Evolutionary conservation across 306 rosid genomes (phyloP).

Genomic region (Corylus heterophylla): DNA sequence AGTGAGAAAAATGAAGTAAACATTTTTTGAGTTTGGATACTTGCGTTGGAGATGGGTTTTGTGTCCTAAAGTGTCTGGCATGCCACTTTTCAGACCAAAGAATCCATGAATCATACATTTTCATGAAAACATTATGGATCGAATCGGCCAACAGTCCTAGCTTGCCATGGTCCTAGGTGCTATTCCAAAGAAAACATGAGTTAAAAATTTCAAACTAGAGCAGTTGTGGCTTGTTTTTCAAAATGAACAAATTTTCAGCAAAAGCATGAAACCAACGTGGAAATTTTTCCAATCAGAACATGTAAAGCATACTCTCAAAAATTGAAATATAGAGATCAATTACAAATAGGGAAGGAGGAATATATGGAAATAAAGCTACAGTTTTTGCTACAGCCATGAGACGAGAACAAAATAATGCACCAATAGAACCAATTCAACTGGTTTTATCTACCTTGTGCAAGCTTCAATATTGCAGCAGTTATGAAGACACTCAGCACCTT

Average conservation of each 20-base stretch:
- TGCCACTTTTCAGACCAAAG: neutral
- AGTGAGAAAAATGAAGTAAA: neutral
- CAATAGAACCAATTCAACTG: constrained; percentile 21
- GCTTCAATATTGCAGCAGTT: constrained; percentile 94
- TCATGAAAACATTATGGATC: neutral
- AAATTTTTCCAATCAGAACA: neutral
- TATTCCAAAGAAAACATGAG: neutral
- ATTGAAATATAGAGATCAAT: neutral
- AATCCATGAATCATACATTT: neutral
- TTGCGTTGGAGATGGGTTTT: neutral
- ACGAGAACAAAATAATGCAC: constrained; percentile 17
- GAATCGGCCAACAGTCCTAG: neutral
- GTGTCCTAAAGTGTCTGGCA: neutral
- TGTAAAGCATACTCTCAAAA: neutral
- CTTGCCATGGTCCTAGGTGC: neutral
- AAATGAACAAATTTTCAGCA: neutral
- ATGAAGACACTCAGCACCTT: constrained; percentile 89
- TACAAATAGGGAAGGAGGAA: neutral
- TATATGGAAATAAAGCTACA: neutral
- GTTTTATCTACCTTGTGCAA: constrained; percentile 76
- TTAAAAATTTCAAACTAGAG: neutral
- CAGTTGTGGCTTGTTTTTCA: neutral
- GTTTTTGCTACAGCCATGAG: constrained; percentile 3
- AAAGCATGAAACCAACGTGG: neutral
- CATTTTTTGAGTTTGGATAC: neutral